phyloP scores from a whole-genome alignment of 805 yeast genomes.

The Candida alai region DNA sequence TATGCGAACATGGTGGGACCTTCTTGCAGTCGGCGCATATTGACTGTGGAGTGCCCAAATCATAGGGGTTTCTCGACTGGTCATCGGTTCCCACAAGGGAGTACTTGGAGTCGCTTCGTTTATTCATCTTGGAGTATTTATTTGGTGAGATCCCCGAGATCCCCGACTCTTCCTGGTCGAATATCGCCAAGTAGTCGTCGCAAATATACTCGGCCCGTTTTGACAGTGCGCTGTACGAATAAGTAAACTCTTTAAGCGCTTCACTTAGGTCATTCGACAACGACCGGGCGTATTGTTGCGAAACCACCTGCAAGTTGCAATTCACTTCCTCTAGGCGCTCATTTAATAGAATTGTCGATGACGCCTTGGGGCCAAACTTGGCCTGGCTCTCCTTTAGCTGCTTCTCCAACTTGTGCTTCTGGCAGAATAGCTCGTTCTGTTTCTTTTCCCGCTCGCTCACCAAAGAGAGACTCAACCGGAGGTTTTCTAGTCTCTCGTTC shows the following conservation, averaged over 20 bases:
- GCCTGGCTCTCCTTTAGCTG: conserved; percentile 41
- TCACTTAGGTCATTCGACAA: conserved; percentile 44
- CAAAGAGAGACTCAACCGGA: conserved; percentile 41
- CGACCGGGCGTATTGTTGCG: conserved; percentile 47
- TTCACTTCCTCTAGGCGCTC: conserved; percentile 52
- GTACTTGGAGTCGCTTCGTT: conserved; percentile 1
- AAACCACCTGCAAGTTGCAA: conserved; percentile 49
- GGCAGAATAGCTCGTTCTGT: conserved; percentile 33
- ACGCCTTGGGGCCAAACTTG: conserved; percentile 42
- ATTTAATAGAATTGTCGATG: conserved; percentile 38
- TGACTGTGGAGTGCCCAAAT: conserved; percentile 7
- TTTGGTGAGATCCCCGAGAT: conserved; percentile 8
- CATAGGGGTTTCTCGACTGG: background rate
- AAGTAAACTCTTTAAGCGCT: conserved; percentile 42
- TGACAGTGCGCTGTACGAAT: conserved; percentile 26
- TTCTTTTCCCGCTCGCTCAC: conserved; percentile 51
- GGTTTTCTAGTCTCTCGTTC: conserved; percentile 40
- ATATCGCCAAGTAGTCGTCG: conserved; percentile 8
- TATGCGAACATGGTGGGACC: conserved; percentile 3
- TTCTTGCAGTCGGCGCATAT: conserved; percentile 6
- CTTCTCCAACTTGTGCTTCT: conserved; percentile 34
- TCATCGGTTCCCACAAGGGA: background rate
- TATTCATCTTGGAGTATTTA: conserved; percentile 5
- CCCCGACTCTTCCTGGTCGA: background rate
- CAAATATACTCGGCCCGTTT: conserved; percentile 24